Evolutionary conservation across 129 eudicot genomes (phyloP).

Genomic region (Flaveria ramosissima): DNA sequence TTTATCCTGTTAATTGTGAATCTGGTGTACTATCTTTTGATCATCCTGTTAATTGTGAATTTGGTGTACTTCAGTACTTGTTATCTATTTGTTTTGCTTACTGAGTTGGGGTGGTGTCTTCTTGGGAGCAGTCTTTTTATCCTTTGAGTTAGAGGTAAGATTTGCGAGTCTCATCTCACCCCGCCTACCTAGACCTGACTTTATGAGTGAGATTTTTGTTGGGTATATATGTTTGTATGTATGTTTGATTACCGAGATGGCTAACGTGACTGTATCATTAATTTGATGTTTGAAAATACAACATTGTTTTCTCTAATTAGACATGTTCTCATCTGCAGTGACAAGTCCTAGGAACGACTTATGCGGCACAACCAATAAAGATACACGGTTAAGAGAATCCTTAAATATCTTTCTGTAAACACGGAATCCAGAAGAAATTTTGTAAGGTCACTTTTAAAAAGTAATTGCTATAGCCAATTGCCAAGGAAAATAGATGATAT

Average conservation of each 20-base stretch:
- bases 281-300: not conserved
- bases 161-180: too few relatives aligned
- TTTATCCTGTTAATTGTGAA: not conserved
- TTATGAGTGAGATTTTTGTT: too few relatives aligned
- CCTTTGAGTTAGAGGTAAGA: too few relatives aligned
- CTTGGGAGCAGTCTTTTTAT: too few relatives aligned
- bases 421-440: not conserved
- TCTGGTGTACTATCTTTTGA: too few relatives aligned
- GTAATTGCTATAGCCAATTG: not conserved
- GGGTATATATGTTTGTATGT: not conserved
- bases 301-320: not conserved
- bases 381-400: not conserved
- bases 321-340: conserved; percentile 26
- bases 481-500: conserved; percentile 19
- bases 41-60: too few relatives aligned
- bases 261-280: not conserved
- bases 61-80: too few relatives aligned
- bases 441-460: conserved; percentile 12
- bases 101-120: too few relatives aligned
- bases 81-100: too few relatives aligned
- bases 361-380: not conserved
- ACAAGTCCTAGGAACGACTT: not conserved
- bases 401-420: not conserved
- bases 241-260: not conserved
- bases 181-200: too few relatives aligned